Evolutionary conservation across 176 grass and related monocot species (phyloP).

Genomic region (Paspalum vaginatum): DNA sequence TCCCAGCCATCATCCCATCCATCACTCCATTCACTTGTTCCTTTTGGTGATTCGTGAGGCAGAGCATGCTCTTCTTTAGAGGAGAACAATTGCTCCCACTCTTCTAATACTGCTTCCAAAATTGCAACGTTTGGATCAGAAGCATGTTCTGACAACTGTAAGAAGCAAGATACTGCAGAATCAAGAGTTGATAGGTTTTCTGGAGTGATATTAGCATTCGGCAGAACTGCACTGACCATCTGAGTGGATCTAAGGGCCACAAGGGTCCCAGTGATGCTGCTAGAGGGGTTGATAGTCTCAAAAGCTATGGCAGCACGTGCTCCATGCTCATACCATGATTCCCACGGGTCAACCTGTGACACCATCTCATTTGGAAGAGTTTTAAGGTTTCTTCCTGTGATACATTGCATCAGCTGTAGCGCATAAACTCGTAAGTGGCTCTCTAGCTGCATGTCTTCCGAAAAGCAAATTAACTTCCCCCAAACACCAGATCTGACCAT

Average conservation of each 20-base stretch:
- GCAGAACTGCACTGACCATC: conserved; percentile 55
- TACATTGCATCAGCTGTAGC: conserved; percentile 86
- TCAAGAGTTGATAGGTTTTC: conserved; percentile 70
- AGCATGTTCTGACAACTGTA: conserved; percentile 69
- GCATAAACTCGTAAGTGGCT: conserved; percentile 74
- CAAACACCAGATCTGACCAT: conserved; percentile 73
- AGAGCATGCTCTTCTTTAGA: conserved; percentile 49
- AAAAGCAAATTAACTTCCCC: conserved; percentile 73
- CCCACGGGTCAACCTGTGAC: conserved; percentile 85
- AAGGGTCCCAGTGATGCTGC: conserved; percentile 75
- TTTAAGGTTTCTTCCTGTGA: conserved; percentile 82
- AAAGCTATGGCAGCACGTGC: conserved; percentile 38
- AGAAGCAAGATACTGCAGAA: conserved; percentile 85
- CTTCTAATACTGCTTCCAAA: conserved; percentile 80
- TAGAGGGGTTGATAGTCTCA: conserved; percentile 49
- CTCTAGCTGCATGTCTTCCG: conserved; percentile 75
- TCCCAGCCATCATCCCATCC: conserved; percentile 96
- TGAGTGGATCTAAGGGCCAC: conserved; percentile 90
- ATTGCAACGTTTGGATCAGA: conserved; percentile 55
- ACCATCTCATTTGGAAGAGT: conserved; percentile 76
- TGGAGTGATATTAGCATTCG: conserved; percentile 64
- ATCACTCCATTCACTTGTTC: conserved; percentile 82
- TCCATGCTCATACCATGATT: conserved; percentile 81
- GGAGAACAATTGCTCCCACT: conserved; percentile 94
- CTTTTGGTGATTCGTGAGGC: conserved; percentile 71